Evolutionary conservation across 257 asterid genomes (phyloP), one percentile per base, ranked within the genome.

Genomic region (Cruciata laevipes): DNA sequence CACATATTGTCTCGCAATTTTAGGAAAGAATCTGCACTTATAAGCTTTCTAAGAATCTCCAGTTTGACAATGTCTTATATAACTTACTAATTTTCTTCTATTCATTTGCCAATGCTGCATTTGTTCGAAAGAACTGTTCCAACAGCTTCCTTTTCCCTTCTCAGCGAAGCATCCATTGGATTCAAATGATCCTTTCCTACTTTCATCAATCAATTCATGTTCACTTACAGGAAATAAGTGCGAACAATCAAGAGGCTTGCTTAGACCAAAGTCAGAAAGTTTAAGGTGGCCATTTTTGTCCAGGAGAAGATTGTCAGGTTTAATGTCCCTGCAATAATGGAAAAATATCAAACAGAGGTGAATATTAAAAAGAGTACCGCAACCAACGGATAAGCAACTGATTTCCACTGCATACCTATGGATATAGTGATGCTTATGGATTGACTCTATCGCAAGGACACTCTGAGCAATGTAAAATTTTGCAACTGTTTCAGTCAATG

Each of bases 101-200:
- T 90, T 90, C 86, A 76, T 79, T 77, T 90, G 89, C 97, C 97
- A 90, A 78, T 88, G 97, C 73, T 90, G 93, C 81, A 90, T 81
- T 79, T 90, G 96, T 75, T 90, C 96, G 4, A 63, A 83, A 66
- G 97, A 87, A 75, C 95, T 90, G 71, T 85, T 86, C 95, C 97
- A 90, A 42, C 57, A 76, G 67, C 81, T 82, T 71, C 81, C 85
- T 70, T 76, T 74, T 27, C 78, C 80, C 68, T 88, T 78, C 70
- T 84, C 88, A 44, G 90, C 76, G 62, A 83, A 76, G 71, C 80
- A 75, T 70, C 83, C 80, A 75, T 76, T 83, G 27, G 80, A 71
- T 68, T 83, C 86, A 84, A 81, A 81, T 59, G 95, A 81, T 69
- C 83, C 96, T 67, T 73, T 78, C 25, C 70, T 58, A 75, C 71